phyloP scores from a whole-genome alignment of 2,329 filamentous ascomycete genomes.

The Sarocladiaceae sp. region DNA sequence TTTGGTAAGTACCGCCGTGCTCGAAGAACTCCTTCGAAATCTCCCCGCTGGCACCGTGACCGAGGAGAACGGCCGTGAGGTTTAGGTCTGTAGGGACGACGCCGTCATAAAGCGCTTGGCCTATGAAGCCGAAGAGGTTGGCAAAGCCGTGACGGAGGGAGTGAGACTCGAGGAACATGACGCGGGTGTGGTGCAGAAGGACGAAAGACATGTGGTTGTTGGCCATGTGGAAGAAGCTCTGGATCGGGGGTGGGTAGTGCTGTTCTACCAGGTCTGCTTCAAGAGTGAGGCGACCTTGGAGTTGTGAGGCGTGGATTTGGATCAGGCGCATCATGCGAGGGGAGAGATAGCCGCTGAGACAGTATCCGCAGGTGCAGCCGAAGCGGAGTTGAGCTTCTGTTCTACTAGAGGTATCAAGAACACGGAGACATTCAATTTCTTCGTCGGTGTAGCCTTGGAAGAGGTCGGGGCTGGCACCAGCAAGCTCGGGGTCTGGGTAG shows the following conservation, averaged over 20 bases:
- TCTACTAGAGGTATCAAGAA: not conserved
- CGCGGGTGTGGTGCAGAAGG: not conserved
- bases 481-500: not conserved
- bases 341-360: not conserved
- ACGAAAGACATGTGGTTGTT: not conserved
- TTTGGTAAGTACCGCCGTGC: not conserved
- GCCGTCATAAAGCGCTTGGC: not conserved
- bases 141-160: slow-evolving; percentile 1
- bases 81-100: not conserved
- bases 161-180: not conserved
- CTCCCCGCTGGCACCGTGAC: not conserved
- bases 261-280: not conserved
- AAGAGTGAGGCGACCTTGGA: not conserved
- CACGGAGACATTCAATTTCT: not conserved
- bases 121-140: not conserved
- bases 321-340: not conserved
- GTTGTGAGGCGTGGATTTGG: not conserved
- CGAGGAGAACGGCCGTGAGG: not conserved
- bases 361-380: slow-evolving; percentile 1
- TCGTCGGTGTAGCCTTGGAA: not conserved
- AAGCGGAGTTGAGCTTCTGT: not conserved
- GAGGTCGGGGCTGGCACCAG: not conserved
- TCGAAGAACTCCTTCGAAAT: not conserved
- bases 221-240: not conserved
- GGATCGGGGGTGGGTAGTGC: not conserved